Evolutionary conservation across 1,284 basidiomycete species (phyloP), one percentile per base, ranked within the genome.

Genomic region (Cryptococcus floricola): DNA sequence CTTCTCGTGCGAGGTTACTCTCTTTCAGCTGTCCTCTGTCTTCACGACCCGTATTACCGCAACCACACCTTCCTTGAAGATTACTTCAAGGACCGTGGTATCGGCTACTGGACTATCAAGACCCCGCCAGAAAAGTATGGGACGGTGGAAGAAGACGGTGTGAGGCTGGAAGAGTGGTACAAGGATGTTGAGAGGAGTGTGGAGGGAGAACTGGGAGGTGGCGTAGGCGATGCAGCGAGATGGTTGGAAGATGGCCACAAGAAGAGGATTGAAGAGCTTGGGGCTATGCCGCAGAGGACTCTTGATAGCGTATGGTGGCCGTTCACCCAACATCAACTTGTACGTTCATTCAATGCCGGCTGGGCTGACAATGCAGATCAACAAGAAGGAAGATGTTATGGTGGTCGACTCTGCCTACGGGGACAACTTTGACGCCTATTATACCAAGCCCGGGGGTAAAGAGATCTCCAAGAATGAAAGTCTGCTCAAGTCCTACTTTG

Each of bases 241-340:
- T 81, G 85, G 64, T 79, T 98, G 12, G 86, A 90, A 61, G 54
- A 74, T 4, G 77, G 81, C 25, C 94, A 98, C 73, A 58, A 70
- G 0, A 65, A 73, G 34, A 82, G 94, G 10, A 74, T 96, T 8
- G 69, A 80, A 2, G 83, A 89, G 45, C 81, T 98, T 4, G 80
- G 84, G 45, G 84, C 85, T 0, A 90, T 96, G 85, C 85, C 91
- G 1, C 77, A 80, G 13, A 82, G 94, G 31, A 87, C 92, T 0
- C 77, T 89, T 48, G 82, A 91, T 52, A 82, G 81, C 1, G 81
- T 96, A 53, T 98, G 95, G 95, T 98, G 93, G 92, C 95, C 95
- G 0, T 98, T 98, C 71, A 91, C 94, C 1, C 95, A 98, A 71
- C 95, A 98, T 67, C 85, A 85, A 1, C 47, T 77, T 46, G 73